Percentiles rank a stretch among this genome's conserved stretches.
Conservation (phyloP, 306 rosid genomes). For the Ormosia semicastrata region DNA sequence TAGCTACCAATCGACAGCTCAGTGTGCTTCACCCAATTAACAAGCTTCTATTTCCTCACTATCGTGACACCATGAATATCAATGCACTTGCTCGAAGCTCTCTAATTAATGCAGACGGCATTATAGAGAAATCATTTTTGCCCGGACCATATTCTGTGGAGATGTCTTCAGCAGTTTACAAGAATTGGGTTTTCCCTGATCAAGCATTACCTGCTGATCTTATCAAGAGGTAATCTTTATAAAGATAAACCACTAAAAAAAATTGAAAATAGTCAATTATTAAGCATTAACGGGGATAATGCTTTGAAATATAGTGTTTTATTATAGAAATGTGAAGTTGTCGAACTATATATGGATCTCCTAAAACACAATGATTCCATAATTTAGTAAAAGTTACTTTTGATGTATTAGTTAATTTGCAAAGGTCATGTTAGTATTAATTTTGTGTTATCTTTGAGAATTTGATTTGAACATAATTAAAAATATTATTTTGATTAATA, state of each 20-base stretch:
- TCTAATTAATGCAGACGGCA: conserved; percentile 63
- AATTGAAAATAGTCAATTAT: too few species aligned
- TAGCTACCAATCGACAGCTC: conserved; percentile 76
- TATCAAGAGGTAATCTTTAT: conserved; percentile 36
- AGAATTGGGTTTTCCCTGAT: conserved; percentile 67
- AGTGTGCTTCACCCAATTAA: conserved; percentile 73
- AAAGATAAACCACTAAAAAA: neutral
- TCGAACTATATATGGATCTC: neutral
- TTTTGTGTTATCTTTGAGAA: too few species aligned
- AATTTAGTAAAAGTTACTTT: neutral
- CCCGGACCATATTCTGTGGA: conserved; percentile 58
- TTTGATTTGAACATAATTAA: too few species aligned
- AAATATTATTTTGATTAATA: too few species aligned
- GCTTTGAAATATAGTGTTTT: neutral
- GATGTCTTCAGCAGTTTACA: conserved; percentile 63
- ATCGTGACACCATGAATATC: conserved; percentile 74
- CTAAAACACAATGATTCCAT: neutral
- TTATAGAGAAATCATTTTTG: conserved; percentile 57
- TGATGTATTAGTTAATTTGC: neutral
- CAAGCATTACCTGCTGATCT: conserved; percentile 75
- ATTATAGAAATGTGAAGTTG: neutral
- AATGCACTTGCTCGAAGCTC: conserved; percentile 63
- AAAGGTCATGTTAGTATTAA: too few species aligned
- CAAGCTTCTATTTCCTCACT: conserved; percentile 73
- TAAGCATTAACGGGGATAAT: neutral